Evolutionary conservation across 495 filamentous ascomycete genomes (phyloP), one percentile per base, ranked within the genome.

Genomic region (Aspergillus nanangensis): DNA sequence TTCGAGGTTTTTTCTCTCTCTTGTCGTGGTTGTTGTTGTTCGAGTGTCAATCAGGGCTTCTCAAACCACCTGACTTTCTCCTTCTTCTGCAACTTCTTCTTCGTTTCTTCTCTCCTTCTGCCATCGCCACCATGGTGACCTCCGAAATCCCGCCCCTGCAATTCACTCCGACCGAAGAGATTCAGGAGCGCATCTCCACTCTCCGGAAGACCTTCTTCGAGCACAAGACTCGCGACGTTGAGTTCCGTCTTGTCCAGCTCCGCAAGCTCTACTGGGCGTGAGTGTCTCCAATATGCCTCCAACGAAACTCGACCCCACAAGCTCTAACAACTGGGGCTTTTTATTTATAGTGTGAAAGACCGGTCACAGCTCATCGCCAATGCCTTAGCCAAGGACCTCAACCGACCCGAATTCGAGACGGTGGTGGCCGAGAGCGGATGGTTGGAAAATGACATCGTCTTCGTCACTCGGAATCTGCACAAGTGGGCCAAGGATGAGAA

Each of bases 221-320:
- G 11, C 82, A 92, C 63, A 87, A 86, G 71, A 95, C 88, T 3
- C 86, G 86, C 57, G 75, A 85, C 42, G 59, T 96, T 44, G 78
- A 86, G 53, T 98, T 86, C 74, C 79, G 93, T 41, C 74, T 90
- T 40, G 69, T 78, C 14, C 92, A 96, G 74, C 82, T 96, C 29
- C 84, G 90, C 39, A 91, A 89, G 73, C 83, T 96, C 34, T 96
- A 94, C 71, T 96, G 90, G 90, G 90, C 79, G 79, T 83, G 11
- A 50, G 50, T 52, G 11, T 15, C 48, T 17, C 25, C n/a, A n/a
- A n/a, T n/a, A n/a, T n/a, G n/a, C n/a, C n/a, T n/a, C n/a, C n/a
- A n/a, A n/a, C n/a, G n/a, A n/a, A n/a, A n/a, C n/a, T n/a, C n/a
- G n/a, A n/a, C n/a, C n/a, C n/a, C n/a, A n/a, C n/a, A n/a, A n/a